Base-by-base conservation (phyloP, 148 eudicot species). In the Vaccinium corymbosum region DNA sequence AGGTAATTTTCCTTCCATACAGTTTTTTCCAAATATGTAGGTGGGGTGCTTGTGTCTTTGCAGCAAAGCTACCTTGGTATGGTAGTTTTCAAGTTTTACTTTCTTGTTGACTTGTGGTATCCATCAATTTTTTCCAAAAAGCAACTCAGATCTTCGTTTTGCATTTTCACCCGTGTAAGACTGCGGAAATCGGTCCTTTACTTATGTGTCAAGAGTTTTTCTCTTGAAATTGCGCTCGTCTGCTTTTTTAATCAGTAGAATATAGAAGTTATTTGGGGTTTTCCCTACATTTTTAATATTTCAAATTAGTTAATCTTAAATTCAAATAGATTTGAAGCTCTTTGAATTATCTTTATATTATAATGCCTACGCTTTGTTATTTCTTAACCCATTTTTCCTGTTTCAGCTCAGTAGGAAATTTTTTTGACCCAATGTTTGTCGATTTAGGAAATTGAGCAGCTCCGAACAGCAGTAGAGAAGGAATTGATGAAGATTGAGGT, bases 401-500 rank as follows among this genome's bases (percentile, higher is more conserved):
- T 52, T 78, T 81, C 56, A 12, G 55, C 14, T 20, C 4, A 0
- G 8, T 78, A 48, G 62, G 62, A 27, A 22, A 15, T 25, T 25
- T 35, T 49, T 64, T 55, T 62, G 62, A 73, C 46, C 32, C 14
- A 15, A 8, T 27, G n/a, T 61, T 35, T 1, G 7, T 64, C 4
- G 59, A 57, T 48, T 61, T 83, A 97, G 99, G 99, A 97, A 87
- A 94, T 92, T 19, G 94, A 92, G 83, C 93, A 87, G 89, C 95
- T 97, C 81, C 91, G 90, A 79, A 88, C 91, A 62, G 92, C 91
- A 73, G 76, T 97, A 82, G 89, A 92, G 68, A 95, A 88, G 85
- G 95, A 97, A 92, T 84, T 91, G 57, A 71, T 81, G 68, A 90
- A 89, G 86, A 90, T 94, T 85, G 98, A 97, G 98, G 99, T 95